Evolutionary conservation across 1,139 yeast genomes (phyloP).

Genomic region (Nakaseomyces nivariensis): DNA sequence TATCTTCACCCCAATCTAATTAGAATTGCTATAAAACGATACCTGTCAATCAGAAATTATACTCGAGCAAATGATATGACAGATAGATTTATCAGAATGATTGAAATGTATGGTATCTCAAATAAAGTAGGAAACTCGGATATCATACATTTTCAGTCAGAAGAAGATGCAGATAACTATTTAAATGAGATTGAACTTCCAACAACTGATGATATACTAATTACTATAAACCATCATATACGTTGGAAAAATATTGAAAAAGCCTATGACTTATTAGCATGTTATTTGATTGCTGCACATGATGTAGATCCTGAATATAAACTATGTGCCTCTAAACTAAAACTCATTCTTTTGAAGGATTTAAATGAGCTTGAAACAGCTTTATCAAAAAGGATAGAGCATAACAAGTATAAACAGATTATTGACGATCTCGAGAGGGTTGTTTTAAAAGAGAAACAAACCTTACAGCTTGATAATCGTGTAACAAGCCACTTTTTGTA

Average conservation of each 20-base stretch:
- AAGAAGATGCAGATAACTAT: conserved; percentile 20
- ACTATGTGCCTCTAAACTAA: conserved; percentile 8
- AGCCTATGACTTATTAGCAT: conserved; percentile 13
- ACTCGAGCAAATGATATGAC: conserved; percentile 13
- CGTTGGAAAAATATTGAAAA: conserved; percentile 10
- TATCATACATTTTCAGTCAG: conserved; percentile 13
- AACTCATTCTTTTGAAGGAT: conserved; percentile 17
- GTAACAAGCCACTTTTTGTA: conserved; percentile 11
- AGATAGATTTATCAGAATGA: conserved; percentile 13
- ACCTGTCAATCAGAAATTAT: conserved; percentile 11
- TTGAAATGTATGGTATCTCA: conserved; percentile 13
- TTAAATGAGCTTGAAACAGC: conserved; percentile 12
- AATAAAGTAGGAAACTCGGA: neutral
- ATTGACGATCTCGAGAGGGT: neutral
- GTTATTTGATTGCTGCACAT: conserved; percentile 6
- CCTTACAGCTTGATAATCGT: conserved; percentile 7
- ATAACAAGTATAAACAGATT: neutral
- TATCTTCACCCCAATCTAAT: conserved; percentile 19
- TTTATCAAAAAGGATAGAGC: conserved; percentile 1
- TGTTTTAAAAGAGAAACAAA: neutral
- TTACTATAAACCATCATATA: conserved; percentile 17
- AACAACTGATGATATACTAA: conserved; percentile 15
- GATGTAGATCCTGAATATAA: conserved; percentile 7
- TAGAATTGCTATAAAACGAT: conserved; percentile 20
- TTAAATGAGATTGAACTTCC: conserved; percentile 19